Percentiles rank a stretch among this genome's conserved stretches.
phyloP scores from a whole-genome alignment of 1,139 yeast genomes.

The Debaryomyces fabryi region DNA sequence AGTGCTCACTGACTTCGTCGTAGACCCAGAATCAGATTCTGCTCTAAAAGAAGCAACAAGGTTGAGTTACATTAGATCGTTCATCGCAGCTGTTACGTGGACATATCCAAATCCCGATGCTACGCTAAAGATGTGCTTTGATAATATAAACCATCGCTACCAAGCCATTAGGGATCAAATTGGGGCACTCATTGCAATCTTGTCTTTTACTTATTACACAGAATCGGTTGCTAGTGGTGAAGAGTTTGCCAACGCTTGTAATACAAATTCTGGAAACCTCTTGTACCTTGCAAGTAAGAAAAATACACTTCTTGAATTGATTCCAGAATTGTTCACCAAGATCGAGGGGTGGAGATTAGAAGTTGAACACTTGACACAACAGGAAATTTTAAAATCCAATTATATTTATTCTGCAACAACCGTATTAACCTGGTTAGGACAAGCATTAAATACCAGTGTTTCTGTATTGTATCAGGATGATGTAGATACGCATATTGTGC shows the following conservation, averaged over 20 bases:
- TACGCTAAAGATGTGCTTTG: constrained; percentile 52
- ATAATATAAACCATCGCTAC: constrained; percentile 61
- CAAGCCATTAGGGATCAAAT: constrained; percentile 74
- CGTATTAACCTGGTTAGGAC: constrained; percentile 44
- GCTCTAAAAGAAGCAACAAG: constrained; percentile 72
- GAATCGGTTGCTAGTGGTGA: constrained; percentile 50
- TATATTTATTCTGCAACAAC: constrained; percentile 54
- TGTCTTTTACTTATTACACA: constrained; percentile 55
- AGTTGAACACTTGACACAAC: constrained; percentile 39
- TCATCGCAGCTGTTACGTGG: constrained; percentile 61
- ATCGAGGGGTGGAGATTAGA: constrained; percentile 48
- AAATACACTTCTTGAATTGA: constrained; percentile 22
- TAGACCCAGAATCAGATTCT: constrained; percentile 58
- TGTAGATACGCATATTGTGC: constrained; percentile 55
- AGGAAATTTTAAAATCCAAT: constrained; percentile 48
- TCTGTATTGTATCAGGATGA: constrained; percentile 42
- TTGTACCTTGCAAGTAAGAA: constrained; percentile 27
- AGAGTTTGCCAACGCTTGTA: constrained; percentile 45
- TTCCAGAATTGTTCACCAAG: constrained; percentile 42
- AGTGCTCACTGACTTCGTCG: constrained; percentile 48
- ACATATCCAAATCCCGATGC: constrained; percentile 54
- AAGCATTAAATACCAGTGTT: constrained; percentile 44
- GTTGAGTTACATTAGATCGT: constrained; percentile 57
- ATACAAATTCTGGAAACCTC: constrained; percentile 28
- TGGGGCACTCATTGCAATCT: constrained; percentile 63